Evolutionary conservation across 345 rosid genomes (phyloP), one percentile per base, ranked within the genome.

Genomic region (Heritiera fomes): DNA sequence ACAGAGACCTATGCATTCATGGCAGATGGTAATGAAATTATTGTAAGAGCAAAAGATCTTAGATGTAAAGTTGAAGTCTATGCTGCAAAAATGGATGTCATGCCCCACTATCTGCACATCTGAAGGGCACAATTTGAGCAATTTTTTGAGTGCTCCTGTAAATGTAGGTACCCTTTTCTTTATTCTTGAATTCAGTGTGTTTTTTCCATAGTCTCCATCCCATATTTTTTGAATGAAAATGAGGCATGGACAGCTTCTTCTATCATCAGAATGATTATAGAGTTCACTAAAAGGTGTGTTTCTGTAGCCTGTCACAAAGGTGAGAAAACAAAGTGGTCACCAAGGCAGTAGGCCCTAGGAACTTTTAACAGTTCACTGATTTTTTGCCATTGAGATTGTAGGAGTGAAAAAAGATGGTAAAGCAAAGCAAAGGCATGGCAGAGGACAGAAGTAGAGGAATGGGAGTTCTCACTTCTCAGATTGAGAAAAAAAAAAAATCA

Each of bases 61-160:
- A 77, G 76, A 53, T 79, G 84, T 81, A 77, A 78, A 72, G 85
- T 45, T 41, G 5, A 78, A 58, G 61, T 53, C 62, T 64, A 78
- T 75, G 82, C 52, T 80, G 65, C 71, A 75, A 53, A 77, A 82
- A 82, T 84, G 85, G 71, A 65, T 59, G 47, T 8, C 55, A 80
- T 72, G 28, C 62, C 65, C 65, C 74, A 49, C 52, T n/a, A 32
- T 28, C 13, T 65, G 73, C 61, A 60, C 49, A 45, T 34, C 30
- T 45, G 66, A 80, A 64, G 28, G 64, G 34, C 70, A 75, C 70
- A 73, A 53, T 73, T 12, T 60, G 38, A 14, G 76, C 59, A 56
- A 3, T 73, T 52, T 52, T 13, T 68, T 74, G 73, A 78, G 66
- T 75, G 71, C 52, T 13, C 15, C 46, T 32, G 52, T 59, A 43